These are phyloP conservation scores for Meyerozyma carpophila DNA, from an alignment of 1,139 yeast species.

Conservation along the genomic window DNA sequence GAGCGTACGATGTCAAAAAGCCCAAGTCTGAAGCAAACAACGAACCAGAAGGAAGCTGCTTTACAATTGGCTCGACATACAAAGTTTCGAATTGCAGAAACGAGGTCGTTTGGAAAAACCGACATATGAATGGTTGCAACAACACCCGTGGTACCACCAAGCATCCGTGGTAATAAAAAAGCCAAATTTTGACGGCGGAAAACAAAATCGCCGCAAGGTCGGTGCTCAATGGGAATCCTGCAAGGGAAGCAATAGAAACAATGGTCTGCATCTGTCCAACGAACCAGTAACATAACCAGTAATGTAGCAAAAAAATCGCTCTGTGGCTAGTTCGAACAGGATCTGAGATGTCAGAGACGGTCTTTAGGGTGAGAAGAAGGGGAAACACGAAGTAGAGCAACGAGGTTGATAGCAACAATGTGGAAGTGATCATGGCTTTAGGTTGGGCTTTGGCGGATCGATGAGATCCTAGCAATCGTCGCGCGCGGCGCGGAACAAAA, in stretches of 20 bases:
- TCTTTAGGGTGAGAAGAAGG: slow-evolving; percentile 5
- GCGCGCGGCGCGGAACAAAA: neutral
- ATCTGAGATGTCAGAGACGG: neutral
- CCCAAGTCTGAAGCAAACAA: neutral
- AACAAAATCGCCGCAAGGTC: neutral
- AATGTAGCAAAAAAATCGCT: slow-evolving; percentile 6
- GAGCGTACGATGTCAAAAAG: neutral
- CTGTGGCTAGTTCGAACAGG: neutral
- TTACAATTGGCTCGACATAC: neutral
- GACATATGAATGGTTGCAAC: neutral
- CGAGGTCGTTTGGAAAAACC: neutral
- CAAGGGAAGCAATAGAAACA: neutral
- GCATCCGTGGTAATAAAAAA: slow-evolving; percentile 10
- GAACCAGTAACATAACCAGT: slow-evolving; percentile 8
- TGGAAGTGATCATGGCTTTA: neutral
- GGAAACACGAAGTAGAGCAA: slow-evolving; percentile 3
- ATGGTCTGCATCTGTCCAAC: slow-evolving; percentile 3
- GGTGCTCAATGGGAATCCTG: slow-evolving; percentile 2
- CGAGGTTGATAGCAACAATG: neutral
- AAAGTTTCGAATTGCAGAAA: neutral
- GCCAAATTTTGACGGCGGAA: slow-evolving; percentile 5
- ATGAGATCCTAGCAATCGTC: neutral
- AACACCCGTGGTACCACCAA: slow-evolving; percentile 2
- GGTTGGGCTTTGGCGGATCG: no score
- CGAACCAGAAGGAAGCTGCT: neutral